Percentiles rank a stretch among this genome's conserved stretches.
Conservation (phyloP, 1,284 basidiomycete species). For the Meira miltonrushii region DNA sequence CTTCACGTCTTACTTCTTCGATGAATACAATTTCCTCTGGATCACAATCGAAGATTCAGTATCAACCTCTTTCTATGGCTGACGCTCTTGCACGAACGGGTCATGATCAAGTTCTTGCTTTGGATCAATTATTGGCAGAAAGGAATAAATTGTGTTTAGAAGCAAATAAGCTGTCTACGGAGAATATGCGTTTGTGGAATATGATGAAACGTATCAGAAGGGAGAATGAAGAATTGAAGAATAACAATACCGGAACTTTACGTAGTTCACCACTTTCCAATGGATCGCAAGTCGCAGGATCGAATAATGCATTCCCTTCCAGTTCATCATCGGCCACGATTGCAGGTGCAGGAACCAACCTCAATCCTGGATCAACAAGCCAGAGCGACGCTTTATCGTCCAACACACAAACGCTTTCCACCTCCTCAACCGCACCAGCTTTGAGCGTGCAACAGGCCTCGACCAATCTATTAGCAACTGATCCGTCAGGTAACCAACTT, state of each 20-base stretch:
- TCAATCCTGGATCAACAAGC: too few species aligned
- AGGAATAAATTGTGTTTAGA: constrained; percentile 39
- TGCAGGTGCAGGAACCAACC: too few species aligned
- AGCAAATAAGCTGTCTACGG: constrained; percentile 36
- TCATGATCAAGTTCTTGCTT: constrained; percentile 27
- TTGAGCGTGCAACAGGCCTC: too few species aligned
- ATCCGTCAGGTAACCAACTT: too few species aligned
- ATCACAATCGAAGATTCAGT: background rate
- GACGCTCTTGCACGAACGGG: constrained; percentile 31
- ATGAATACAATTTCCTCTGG: background rate
- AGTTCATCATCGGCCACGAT: too few species aligned
- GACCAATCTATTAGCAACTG: too few species aligned
- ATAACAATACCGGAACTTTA: background rate
- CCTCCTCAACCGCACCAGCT: too few species aligned
- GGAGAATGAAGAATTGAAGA: constrained; percentile 42
- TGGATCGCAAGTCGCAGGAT: too few species aligned
- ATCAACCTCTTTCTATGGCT: constrained; percentile 30
- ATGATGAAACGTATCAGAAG: constrained; percentile 41
- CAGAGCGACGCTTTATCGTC: too few species aligned
- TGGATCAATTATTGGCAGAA: constrained; percentile 41
- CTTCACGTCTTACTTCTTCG: background rate
- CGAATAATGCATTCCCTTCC: too few species aligned
- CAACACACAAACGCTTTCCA: too few species aligned
- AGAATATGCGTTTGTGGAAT: constrained; percentile 46
- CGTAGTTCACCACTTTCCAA: too few species aligned